These are phyloP conservation scores for Microcyclosporella mali DNA, from an alignment of 2,329 filamentous ascomycete species.

Conservation along the genomic window DNA sequence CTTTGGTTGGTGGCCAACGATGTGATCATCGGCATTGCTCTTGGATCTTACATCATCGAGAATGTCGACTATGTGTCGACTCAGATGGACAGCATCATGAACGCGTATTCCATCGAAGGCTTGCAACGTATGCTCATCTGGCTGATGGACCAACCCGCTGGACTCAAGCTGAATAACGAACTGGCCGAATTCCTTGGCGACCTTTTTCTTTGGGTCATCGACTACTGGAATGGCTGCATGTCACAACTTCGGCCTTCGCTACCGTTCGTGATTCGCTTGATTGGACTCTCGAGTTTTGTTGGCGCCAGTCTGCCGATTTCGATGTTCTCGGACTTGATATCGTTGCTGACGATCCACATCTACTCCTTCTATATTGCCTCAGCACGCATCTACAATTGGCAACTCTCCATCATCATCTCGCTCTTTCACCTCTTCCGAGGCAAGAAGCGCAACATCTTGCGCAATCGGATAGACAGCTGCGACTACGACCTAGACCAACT, in stretches of 20 bases:
- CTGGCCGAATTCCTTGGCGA: conserved; percentile 91
- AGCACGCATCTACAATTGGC: conserved; percentile 96
- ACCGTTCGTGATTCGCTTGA: conserved; percentile 82
- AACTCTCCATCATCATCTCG: conserved; percentile 90
- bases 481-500: conserved; percentile 98
- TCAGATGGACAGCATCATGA: conserved; percentile 69
- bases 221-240: conserved; percentile 89
- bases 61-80: conserved; percentile 79
- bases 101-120: conserved; percentile 79
- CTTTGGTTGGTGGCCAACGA: conserved; percentile 98
- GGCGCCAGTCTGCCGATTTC: conserved; percentile 96
- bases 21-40: conserved; percentile 93
- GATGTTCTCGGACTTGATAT: conserved; percentile 88
- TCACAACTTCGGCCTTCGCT: conserved; percentile 69
- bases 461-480: conserved; percentile 96
- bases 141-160: conserved; percentile 93
- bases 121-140: conserved; percentile 84
- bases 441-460: conserved; percentile 94
- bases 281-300: conserved; percentile 90
- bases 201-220: conserved; percentile 95
- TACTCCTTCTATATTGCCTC: conserved; percentile 98
- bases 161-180: conserved; percentile 90
- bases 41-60: conserved; percentile 95
- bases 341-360: conserved; percentile 87
- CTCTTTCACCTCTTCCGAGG: conserved; percentile 98